Evolutionary conservation across 2,329 filamentous ascomycete genomes (phyloP).

Genomic region (Volutella citrinella): DNA sequence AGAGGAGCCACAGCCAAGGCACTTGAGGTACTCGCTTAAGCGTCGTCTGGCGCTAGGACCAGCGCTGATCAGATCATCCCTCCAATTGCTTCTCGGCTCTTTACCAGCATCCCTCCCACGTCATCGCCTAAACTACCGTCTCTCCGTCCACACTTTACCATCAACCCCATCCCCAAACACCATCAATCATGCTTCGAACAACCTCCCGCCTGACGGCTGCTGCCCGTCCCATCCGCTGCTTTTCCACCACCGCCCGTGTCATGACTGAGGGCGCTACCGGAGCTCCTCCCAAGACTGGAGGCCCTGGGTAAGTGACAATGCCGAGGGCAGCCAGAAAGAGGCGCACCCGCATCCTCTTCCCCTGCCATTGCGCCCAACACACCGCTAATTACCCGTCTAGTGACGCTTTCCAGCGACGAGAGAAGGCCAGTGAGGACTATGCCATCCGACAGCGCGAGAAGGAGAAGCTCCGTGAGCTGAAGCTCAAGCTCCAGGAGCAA

Average conservation of each 20-base stretch:
- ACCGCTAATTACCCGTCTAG: conserved; percentile 41
- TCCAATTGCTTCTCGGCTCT: conserved; percentile 15
- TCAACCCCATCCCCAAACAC: conserved; percentile 10
- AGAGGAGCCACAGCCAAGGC: too few species aligned
- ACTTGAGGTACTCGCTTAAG: too few species aligned
- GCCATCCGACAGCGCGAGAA: conserved; percentile 85
- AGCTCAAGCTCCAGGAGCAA: conserved; percentile 72
- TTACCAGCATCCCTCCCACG: conserved; percentile 6
- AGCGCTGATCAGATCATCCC: conserved; percentile 27
- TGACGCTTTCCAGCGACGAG: conserved; percentile 89
- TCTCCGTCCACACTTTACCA: conserved; percentile 7
- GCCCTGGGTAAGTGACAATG: conserved; percentile 45
- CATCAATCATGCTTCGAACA: conserved; percentile 63
- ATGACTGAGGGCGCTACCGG: conserved; percentile 73
- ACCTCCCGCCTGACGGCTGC: conserved; percentile 53
- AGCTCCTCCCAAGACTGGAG: conserved; percentile 51
- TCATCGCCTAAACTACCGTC: conserved; percentile 17
- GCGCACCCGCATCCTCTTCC: conserved; percentile 4
- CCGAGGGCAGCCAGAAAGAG: neutral
- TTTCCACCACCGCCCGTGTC: conserved; percentile 60
- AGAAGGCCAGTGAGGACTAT: conserved; percentile 80
- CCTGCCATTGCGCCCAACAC: neutral
- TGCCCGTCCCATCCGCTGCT: conserved; percentile 55
- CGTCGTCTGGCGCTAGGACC: too few species aligned
- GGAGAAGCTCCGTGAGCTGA: conserved; percentile 81